A percentile compares a stretch with the other conserved stretches of the same genome.
phyloP scores from a whole-genome alignment of 2,329 filamentous ascomycete species.

The Dactylonectria estremocensis region DNA sequence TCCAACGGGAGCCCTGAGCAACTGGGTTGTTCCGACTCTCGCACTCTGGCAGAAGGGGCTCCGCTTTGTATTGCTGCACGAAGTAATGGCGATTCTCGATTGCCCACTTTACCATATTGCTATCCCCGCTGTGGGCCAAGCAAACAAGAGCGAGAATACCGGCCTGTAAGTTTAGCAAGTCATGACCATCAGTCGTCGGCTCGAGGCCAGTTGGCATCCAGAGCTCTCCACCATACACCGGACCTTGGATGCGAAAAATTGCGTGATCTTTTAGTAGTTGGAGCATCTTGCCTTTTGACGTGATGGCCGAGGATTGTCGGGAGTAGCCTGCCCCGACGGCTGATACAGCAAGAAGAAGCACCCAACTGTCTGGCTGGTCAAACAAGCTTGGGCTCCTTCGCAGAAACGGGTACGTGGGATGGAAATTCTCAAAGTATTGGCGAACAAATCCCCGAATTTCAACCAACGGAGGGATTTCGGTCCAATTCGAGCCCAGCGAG shows the following conservation, averaged over 20 bases:
- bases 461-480: constrained; percentile 20
- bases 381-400: neutral
- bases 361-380: neutral
- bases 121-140: constrained; percentile 7
- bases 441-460: constrained; percentile 25
- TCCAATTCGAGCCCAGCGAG: neutral
- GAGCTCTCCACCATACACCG: neutral
- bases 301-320: neutral
- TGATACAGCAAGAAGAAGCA: constrained; percentile 5
- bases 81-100: neutral
- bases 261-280: neutral
- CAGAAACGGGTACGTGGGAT: constrained; percentile 36
- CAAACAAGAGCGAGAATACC: constrained; percentile 4
- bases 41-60: neutral
- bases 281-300: neutral
- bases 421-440: constrained; percentile 37
- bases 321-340: constrained; percentile 4
- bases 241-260: neutral
- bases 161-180: neutral
- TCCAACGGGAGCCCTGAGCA: neutral
- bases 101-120: neutral
- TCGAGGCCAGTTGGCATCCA: neutral
- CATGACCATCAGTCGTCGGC: neutral
- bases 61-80: neutral
- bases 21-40: neutral